Base-by-base conservation (phyloP, 169 alveolate species). In the Plasmodium vinckei region DNA sequence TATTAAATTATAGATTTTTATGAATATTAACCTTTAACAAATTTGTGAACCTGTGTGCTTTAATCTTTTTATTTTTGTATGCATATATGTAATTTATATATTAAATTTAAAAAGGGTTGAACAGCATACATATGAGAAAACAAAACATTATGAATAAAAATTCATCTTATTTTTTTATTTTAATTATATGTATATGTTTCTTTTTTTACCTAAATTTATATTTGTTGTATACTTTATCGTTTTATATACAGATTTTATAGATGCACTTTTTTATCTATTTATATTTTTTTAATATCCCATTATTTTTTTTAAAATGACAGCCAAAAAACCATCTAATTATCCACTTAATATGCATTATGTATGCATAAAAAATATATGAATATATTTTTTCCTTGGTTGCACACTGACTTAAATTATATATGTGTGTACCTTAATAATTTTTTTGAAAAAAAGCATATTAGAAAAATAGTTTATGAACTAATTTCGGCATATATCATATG, bases 281-380 rank as follows among this genome's bases (percentile, higher is more conserved):
- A 13, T 61, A 1, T 15, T 10, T 13, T 57, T 57, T 0, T 21
- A 2, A 7, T n/a, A 9, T 5, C 39, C 39, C 5, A 15, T 9
- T 27, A 27, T 63, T 63, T 63, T 63, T 57, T 63, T 63, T 63
- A 63, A 63, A 63, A 17, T 33, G n/a, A 12, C 13, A 27, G 2
- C 25, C 72, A 25, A n/a, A 25, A 63, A 27, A 63, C 19, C 39
- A 27, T 33, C 25, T 63, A 27, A 33, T 63, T 23, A 63, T 27
- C 44, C 39, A 12, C 72, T 63, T 5, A 63, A 27, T 63, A 33
- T 33, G 42, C 42, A 33, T 33, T 33, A 33, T 3, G 42, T 33
- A 33, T 33, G 42, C 42, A 33, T 33, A 33, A 33, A 33, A 33
- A 33, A 33, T 33, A 33, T 33, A 33, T 33, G 5, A 33, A 33